These are phyloP conservation scores for Backusella sp. DNA, from an alignment of 192 early-diverging fungal species.

Conservation along the genomic window DNA sequence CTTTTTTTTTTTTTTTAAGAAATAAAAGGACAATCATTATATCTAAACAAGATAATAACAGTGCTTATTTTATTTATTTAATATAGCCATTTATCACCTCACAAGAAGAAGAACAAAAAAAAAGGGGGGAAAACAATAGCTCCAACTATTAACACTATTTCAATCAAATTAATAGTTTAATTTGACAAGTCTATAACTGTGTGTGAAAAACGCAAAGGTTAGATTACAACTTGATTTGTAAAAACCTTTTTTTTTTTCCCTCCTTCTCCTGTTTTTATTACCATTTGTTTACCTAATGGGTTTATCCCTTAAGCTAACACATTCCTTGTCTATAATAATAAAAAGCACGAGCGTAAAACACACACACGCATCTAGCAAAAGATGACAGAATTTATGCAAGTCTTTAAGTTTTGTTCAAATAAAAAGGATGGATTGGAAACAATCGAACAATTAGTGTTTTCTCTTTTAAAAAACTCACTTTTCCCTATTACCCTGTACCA, in stretches of 20 bases:
- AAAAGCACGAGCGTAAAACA: slow-evolving; percentile 16
- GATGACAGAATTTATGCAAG: slow-evolving; percentile 3
- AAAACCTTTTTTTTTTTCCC: not conserved
- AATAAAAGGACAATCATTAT: not conserved
- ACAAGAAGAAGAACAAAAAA: not conserved
- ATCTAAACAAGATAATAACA: not conserved
- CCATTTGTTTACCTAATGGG: not conserved
- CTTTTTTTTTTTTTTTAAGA: not conserved
- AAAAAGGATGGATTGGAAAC: not conserved
- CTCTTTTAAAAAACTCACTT: not conserved
- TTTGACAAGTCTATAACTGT: slow-evolving; percentile 4
- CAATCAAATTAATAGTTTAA: slow-evolving; percentile 1
- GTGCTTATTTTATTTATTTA: not conserved
- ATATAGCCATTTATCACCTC: not conserved
- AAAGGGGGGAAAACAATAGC: not conserved
- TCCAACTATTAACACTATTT: not conserved
- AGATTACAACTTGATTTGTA: not conserved
- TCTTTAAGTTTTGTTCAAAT: not conserved
- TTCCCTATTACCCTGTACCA: not conserved
- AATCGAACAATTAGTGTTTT: not conserved
- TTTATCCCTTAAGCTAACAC: slow-evolving; percentile 2
- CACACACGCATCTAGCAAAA: not conserved
- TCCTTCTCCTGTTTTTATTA: not conserved
- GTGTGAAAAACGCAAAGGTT: not conserved
- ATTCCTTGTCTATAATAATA: slow-evolving; percentile 10